phyloP scores from a whole-genome alignment of 169 alveolate genomes.

The Plasmodium billcollinsi region DNA sequence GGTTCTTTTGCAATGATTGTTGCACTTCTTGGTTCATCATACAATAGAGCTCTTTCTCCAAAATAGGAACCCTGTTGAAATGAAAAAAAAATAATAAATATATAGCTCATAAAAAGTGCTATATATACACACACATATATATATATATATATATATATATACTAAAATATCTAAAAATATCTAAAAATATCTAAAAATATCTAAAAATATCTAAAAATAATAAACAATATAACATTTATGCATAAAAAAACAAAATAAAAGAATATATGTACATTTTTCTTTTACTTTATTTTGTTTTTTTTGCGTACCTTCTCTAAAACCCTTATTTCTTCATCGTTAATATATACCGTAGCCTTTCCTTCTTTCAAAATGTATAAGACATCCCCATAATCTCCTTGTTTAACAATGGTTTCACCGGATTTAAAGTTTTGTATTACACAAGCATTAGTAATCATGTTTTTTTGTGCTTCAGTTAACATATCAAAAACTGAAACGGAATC shows the following conservation, averaged over 20 bases:
- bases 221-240: not conserved
- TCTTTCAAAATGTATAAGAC: conserved; percentile 91
- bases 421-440: conserved; percentile 88
- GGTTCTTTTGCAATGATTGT: conserved; percentile 91
- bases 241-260: not conserved
- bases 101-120: not conserved
- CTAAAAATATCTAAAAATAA: not conserved
- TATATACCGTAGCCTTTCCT: conserved; percentile 91
- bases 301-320: conserved; percentile 78
- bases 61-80: conserved; percentile 92
- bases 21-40: conserved; percentile 95
- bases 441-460: conserved; percentile 92
- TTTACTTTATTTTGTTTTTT: too few species aligned
- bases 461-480: conserved; percentile 91
- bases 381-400: conserved; percentile 94
- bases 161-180: not conserved
- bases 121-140: not conserved
- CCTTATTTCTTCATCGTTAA: conserved; percentile 87
- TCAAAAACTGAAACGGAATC: conserved; percentile 92
- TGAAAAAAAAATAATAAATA: conserved; percentile 7
- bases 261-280: too few species aligned
- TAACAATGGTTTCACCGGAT: conserved; percentile 90
- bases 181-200: not conserved
- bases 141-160: conserved; percentile 1
- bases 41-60: conserved; percentile 95